Base-by-base conservation (phyloP, 345 rosid genomes). In the Dovyalis caffra region DNA sequence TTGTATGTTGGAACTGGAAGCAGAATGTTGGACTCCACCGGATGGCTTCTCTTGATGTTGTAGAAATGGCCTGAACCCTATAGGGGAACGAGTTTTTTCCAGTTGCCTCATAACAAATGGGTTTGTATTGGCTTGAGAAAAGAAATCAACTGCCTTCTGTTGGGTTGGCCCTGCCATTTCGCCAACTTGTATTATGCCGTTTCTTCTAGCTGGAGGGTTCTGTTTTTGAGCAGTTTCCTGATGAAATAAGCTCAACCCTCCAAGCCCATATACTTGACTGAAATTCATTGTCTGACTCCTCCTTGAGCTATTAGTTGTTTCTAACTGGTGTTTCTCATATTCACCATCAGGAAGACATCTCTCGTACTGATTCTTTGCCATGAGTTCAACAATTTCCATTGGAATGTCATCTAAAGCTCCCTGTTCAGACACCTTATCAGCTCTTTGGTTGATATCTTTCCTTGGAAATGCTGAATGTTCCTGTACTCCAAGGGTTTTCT, bases 361-460 rank as follows among this genome's bases (percentile, higher is more conserved):
- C 83, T 92, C 99, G 64, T 88, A 90, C 77, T 92, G 98, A 85
- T 87, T 82, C 83, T 87, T 92, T 75, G 99, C 97, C 94, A 92
- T 87, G 77, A 92, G 93, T 82, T 96, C 98, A 32, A 86, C 98
- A 69, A 96, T 92, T 77, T 92, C 99, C 98, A 92, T 90, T 18
- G 97, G 94, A 74, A 89, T 88, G 77, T 95, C 99, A 86, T 93
- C 99, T 38, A 45, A 69, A 80, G 66, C 72, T 78, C 82, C 88
- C 71, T 79, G 90, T 71, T 92, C 98, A 73, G 84, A 51, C 7
- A 69, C 75, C 63, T 75, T 84, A 76, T 79, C 91, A 71, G 81
- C 82, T 79, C 53, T 78, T 64, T 84, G 83, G 56, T 80, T 75
- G 74, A 56, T 51, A 33, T 76, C 83, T 65, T 82, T 85, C 81